phyloP scores from a whole-genome alignment of 176 grass and related monocot species.

The Triticum dicoccoides region DNA sequence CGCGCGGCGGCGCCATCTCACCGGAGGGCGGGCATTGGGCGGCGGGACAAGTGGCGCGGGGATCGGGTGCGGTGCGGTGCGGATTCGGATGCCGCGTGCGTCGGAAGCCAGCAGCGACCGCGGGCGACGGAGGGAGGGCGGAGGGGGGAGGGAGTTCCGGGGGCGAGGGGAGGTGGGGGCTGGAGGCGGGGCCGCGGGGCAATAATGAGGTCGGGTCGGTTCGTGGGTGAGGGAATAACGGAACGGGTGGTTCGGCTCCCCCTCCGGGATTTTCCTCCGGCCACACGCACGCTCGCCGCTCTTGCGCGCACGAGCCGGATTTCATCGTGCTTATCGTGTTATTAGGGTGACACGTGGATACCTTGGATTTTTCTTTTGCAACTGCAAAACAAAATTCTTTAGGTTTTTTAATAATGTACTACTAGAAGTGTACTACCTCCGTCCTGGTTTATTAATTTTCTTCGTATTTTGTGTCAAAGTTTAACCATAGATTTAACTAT shows the following conservation, averaged over 20 bases:
- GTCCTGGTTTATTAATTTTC: no score
- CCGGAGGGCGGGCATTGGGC: constrained; percentile 13
- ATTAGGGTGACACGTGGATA: neutral
- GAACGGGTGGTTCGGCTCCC: constrained; percentile 12
- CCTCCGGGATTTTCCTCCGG: neutral
- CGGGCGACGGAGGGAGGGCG: neutral
- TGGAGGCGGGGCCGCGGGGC: neutral
- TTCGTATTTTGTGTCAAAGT: no score
- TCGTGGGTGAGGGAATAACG: neutral
- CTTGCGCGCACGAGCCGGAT: neutral
- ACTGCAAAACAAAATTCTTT: neutral
- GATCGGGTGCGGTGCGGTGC: constrained; percentile 26
- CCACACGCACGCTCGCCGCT: neutral
- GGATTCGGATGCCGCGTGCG: constrained; percentile 46
- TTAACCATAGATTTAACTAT: no score
- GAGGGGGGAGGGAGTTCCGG: neutral
- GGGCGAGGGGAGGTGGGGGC: neutral
- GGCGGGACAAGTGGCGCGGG: constrained; percentile 29
- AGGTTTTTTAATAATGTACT: no score
- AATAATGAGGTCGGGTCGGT: neutral
- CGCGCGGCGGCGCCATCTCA: constrained; percentile 45
- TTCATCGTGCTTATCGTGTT: no score
- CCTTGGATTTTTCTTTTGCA: neutral
- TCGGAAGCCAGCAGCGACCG: constrained; percentile 26
- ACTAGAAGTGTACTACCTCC: no score